These are phyloP conservation scores for Lodderomyces jiufengensis DNA, from an alignment of 1,139 yeast genomes.

Conservation along the genomic window DNA sequence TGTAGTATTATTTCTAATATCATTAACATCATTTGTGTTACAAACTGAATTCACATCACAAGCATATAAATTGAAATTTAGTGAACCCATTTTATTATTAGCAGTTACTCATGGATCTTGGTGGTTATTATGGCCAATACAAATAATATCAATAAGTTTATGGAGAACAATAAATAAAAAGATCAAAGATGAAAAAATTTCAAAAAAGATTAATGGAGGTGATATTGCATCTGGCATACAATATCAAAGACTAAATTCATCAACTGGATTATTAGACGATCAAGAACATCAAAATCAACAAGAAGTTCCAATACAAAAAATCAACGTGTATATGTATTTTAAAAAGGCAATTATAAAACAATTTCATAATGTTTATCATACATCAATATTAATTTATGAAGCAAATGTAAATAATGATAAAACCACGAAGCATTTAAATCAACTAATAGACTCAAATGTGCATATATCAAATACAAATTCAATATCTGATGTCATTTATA, in stretches of 20 bases:
- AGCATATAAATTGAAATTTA: slow-evolving; percentile 55
- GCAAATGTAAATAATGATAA: slow-evolving; percentile 36
- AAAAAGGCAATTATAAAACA: slow-evolving; percentile 45
- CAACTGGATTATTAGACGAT: slow-evolving; percentile 27
- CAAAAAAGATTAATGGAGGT: neutral
- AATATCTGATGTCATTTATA: slow-evolving; percentile 29
- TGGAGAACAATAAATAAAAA: slow-evolving; percentile 37
- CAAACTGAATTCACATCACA: slow-evolving; percentile 83
- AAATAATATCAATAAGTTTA: slow-evolving; percentile 48
- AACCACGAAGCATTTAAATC: slow-evolving; percentile 34
- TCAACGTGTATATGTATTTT: slow-evolving; percentile 30
- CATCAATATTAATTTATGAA: slow-evolving; percentile 47
- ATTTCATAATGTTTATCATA: slow-evolving; percentile 48
- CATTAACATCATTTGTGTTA: slow-evolving; percentile 63
- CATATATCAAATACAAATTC: slow-evolving; percentile 40
- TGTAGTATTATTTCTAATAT: slow-evolving; percentile 51
- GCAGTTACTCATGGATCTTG: slow-evolving; percentile 77
- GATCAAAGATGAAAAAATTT: slow-evolving; percentile 2
- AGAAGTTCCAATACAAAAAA: slow-evolving; percentile 14
- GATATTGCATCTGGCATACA: slow-evolving; percentile 13
- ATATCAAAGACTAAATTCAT: slow-evolving; percentile 26
- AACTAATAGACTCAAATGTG: slow-evolving; percentile 37
- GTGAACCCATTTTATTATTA: slow-evolving; percentile 68
- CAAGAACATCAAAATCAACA: slow-evolving; percentile 12
- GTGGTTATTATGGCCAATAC: slow-evolving; percentile 73